These are phyloP conservation scores for Caryopteris hybrid DNA, from an alignment of 305 asterid genomes.

Conservation along the genomic window DNA sequence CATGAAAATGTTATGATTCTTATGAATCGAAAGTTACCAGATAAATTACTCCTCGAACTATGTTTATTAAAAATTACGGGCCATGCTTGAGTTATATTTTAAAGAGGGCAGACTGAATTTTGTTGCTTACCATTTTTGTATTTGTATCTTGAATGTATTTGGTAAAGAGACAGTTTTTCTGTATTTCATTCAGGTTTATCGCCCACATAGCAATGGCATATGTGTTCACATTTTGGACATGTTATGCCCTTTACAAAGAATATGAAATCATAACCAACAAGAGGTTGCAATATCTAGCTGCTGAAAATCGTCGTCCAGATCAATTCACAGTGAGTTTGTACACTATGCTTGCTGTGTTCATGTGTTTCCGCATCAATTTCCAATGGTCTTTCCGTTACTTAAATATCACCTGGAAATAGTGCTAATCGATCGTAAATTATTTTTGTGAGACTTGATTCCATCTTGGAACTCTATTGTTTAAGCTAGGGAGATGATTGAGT, in stretches of 20 bases:
- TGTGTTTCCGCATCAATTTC: neutral
- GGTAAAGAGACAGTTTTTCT: conserved; percentile 3
- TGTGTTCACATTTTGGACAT: conserved; percentile 79
- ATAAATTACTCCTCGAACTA: too few relatives aligned
- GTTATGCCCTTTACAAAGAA: conserved; percentile 70
- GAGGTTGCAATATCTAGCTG: conserved; percentile 85
- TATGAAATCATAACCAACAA: conserved; percentile 54
- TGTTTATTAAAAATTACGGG: too few relatives aligned
- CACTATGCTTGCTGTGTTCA: neutral
- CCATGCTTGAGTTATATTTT: neutral
- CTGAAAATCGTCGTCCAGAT: conserved; percentile 79
- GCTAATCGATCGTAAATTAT: neutral
- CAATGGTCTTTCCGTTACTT: too few relatives aligned
- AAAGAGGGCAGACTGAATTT: neutral
- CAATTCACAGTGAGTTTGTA: conserved; percentile 72
- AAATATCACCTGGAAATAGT: too few relatives aligned
- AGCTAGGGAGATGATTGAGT: neutral
- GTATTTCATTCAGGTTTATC: conserved; percentile 52
- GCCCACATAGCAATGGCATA: conserved; percentile 83
- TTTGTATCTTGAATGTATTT: neutral
- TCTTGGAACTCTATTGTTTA: neutral
- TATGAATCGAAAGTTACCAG: neutral
- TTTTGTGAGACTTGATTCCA: neutral
- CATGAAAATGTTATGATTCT: neutral
- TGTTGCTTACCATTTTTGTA: neutral